phyloP scores from a whole-genome alignment of 2,329 filamentous ascomycete genomes.

The Colletotrichum gloeosporioides region DNA sequence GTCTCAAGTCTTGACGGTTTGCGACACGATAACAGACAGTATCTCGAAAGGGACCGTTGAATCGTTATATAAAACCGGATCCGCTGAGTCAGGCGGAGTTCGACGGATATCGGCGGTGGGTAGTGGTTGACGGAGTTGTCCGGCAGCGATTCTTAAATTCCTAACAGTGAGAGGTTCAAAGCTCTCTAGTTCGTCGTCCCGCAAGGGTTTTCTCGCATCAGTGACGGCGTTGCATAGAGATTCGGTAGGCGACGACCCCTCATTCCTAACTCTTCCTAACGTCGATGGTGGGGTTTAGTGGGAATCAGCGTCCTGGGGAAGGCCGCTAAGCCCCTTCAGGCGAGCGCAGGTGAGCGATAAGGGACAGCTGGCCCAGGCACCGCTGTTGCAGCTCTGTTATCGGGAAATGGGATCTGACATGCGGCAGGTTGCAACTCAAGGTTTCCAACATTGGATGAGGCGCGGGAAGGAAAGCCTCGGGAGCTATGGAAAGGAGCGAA shows the following conservation, averaged over 20 bases:
- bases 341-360: background rate
- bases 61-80: background rate
- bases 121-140: slow-evolving; percentile 7
- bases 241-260: background rate
- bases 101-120: slow-evolving; percentile 11
- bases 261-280: background rate
- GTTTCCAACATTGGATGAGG: slow-evolving; percentile 4
- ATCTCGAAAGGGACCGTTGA: background rate
- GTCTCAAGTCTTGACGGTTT: background rate
- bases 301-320: background rate
- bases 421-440: slow-evolving; percentile 10
- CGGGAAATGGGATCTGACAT: slow-evolving; percentile 5
- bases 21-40: background rate
- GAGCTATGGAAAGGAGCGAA: background rate
- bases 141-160: background rate
- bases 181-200: background rate
- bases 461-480: background rate
- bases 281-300: slow-evolving; percentile 14
- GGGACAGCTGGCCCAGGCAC: background rate
- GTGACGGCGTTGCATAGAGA: background rate
- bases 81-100: slow-evolving; percentile 6
- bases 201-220: background rate
- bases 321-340: slow-evolving; percentile 4
- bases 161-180: background rate
- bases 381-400: background rate